Percentiles rank a stretch among this genome's conserved stretches.
Evolutionary conservation across 306 rosid genomes (phyloP).

Genomic region (Fragaria ananassa): DNA sequence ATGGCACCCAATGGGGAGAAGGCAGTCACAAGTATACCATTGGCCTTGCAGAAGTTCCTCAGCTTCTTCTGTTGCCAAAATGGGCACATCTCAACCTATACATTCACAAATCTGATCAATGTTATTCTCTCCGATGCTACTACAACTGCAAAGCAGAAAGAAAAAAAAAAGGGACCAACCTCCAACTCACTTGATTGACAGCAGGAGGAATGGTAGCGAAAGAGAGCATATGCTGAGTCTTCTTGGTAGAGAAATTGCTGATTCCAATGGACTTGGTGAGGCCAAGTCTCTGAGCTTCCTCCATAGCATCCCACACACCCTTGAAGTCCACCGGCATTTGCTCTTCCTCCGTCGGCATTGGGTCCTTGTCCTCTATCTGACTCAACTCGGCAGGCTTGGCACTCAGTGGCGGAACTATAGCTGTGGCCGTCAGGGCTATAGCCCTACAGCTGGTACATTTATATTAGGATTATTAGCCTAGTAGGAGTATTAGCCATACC

Average conservation of each 20-base stretch:
- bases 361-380: too few relatives aligned
- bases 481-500: too few relatives aligned
- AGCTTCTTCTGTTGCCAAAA: not conserved
- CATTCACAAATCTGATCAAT: not conserved
- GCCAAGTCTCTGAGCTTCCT: not conserved
- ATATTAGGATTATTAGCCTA: too few relatives aligned
- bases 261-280: not conserved
- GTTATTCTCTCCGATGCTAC: not conserved
- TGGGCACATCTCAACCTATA: not conserved
- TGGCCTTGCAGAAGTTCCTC: not conserved
- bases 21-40: not conserved
- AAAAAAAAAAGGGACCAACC: too few relatives aligned
- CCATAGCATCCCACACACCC: too few relatives aligned
- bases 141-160: not conserved
- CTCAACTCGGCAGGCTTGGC: too few relatives aligned
- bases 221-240: not conserved
- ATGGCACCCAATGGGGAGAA: not conserved
- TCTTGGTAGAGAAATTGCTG: not conserved
- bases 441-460: too few relatives aligned
- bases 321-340: too few relatives aligned
- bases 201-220: not conserved
- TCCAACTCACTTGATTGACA: not conserved
- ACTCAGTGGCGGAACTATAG: too few relatives aligned
- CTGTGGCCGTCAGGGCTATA: too few relatives aligned
- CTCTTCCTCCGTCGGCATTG: too few relatives aligned